These are phyloP conservation scores for Solanum corneliomulleri DNA, from an alignment of 257 asterid species.

Conservation along the genomic window DNA sequence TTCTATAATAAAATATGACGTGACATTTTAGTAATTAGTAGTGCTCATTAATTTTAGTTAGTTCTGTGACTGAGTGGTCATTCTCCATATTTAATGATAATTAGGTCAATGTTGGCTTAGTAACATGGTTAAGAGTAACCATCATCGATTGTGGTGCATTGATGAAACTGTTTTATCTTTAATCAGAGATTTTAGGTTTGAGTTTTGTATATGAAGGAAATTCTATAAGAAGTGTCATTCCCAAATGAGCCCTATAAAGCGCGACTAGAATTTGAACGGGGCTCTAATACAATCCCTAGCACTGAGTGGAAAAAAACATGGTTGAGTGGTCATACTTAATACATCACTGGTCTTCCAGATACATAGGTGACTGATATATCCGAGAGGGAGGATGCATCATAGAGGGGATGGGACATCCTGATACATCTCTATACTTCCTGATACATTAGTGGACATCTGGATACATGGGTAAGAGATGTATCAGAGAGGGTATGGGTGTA, in stretches of 20 bases:
- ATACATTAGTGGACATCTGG: rapidly evolving
- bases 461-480: too few relatives aligned
- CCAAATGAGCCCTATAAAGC: not conserved
- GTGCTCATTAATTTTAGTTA: not conserved
- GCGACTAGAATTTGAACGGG: not conserved
- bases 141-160: not conserved
- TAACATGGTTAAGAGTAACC: not conserved
- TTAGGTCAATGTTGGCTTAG: not conserved
- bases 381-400: too few relatives aligned
- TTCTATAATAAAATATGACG: not conserved
- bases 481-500: too few relatives aligned
- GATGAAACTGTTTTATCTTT: rapidly evolving
- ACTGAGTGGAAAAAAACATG: not conserved
- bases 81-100: not conserved
- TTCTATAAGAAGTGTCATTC: not conserved
- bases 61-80: not conserved
- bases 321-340: not conserved
- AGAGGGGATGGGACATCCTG: too few relatives aligned
- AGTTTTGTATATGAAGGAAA: too few relatives aligned
- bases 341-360: too few relatives aligned
- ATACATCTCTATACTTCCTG: too few relatives aligned
- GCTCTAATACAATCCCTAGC: not conserved
- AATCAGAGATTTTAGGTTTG: too few relatives aligned
- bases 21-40: not conserved
- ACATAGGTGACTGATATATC: too few relatives aligned